Base-by-base conservation (phyloP, 1,284 basidiomycete species). In the Puccinia novopanici region DNA sequence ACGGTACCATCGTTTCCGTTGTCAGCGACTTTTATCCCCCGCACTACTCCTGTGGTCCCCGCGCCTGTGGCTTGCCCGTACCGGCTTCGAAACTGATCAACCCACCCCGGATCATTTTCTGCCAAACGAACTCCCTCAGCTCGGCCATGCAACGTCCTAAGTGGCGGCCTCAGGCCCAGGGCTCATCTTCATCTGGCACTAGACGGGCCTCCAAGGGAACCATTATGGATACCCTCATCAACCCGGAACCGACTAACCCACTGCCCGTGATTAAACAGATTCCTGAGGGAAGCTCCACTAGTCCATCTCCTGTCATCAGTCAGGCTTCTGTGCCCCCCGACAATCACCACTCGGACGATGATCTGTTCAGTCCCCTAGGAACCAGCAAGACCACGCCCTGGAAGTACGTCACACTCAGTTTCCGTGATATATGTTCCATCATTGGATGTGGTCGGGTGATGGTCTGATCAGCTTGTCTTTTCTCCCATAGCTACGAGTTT, bases 21-120 rank as follows among this genome's bases (percentile, higher is more conserved):
- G 57, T 75, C 17, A 61, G 54, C 54, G 22, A 75, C 42, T 75
- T 75, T n/a, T 75, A 75, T 34, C 72, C 72, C 10, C 54, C 72
- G 3, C 72, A 59, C 42, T 59, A 37, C n/a, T 45, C 34, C 3
- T 30, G 52, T 75, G 54, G 40, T 34, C 57, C 52, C 72, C 24
- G 37, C 2, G n/a, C 55, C 27, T 34, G 57, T 42, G 54, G 40
- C 42, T 37, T 59, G 48, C 27, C 72, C 55, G 2, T 42, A 19
- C 40, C 52, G 15, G 30, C 72, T 13, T 30, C 30, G 15, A 75
- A 75, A 12, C 34, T 59, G 27, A 42, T 54, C 6, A 40, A 45
- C 10, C 52, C 55, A 5, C 72, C 72, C 8, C 54, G 52, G 17
- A 42, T 42, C n/a, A 61, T 75, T 30, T 75, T 57, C 37, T 75